A percentile compares a stretch with the other conserved stretches of the same genome.
These are phyloP conservation scores for Sabuloglossum arenarium DNA, from an alignment of 495 filamentous ascomycete genomes.

Conservation along the genomic window DNA sequence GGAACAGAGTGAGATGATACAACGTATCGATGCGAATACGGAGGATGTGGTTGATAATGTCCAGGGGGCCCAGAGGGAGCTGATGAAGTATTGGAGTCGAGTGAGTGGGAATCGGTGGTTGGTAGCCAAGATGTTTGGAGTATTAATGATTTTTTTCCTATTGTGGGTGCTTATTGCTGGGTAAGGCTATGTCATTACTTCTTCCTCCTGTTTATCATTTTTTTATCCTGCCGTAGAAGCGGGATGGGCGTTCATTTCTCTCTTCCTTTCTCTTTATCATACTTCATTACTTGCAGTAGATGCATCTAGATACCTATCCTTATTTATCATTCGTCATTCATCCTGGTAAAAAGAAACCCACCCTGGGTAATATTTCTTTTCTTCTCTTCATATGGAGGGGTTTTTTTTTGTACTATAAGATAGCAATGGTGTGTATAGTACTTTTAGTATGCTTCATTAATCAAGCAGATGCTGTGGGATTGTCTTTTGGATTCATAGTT, in stretches of 20 bases:
- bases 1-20: slow-evolving; percentile 90
- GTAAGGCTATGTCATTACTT: too few relatives aligned
- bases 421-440: too few relatives aligned
- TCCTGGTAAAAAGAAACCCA: too few relatives aligned
- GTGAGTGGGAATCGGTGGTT: slow-evolving; percentile 92
- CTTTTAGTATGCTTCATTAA: too few relatives aligned
- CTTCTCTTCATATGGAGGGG: too few relatives aligned
- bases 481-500: too few relatives aligned
- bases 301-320: neutral
- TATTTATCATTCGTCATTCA: neutral
- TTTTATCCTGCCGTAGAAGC: neutral
- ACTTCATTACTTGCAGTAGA: too few relatives aligned
- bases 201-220: neutral
- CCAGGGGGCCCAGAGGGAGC: slow-evolving; percentile 78
- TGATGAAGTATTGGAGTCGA: slow-evolving; percentile 89
- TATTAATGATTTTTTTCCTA: slow-evolving; percentile 38
- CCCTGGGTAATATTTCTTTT: neutral
- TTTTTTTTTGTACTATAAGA: too few relatives aligned
- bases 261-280: too few relatives aligned
- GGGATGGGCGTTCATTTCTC: neutral
- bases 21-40: slow-evolving; percentile 64
- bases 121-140: slow-evolving; percentile 97
- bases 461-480: too few relatives aligned
- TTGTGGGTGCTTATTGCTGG: slow-evolving; percentile 21
- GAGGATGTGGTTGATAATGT: slow-evolving; percentile 95